Conservation (phyloP, 345 rosid genomes). For the Eucalyptus shirleyi region DNA sequence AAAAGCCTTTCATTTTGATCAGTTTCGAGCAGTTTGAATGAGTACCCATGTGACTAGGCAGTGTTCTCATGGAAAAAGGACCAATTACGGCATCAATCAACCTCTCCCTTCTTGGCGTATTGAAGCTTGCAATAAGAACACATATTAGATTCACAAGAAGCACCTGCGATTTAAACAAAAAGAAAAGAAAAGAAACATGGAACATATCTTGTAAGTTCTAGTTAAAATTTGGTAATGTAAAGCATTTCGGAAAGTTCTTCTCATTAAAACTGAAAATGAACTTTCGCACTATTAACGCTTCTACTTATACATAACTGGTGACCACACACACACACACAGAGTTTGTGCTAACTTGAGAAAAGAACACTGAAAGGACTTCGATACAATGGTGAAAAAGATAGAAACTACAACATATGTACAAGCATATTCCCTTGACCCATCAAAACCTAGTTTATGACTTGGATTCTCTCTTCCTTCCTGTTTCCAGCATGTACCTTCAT, state of each 20-base stretch:
- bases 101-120: not conserved
- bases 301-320: not conserved
- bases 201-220: not conserved
- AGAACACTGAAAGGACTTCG: not conserved
- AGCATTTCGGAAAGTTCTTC: not conserved
- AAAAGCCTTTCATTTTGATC: not conserved
- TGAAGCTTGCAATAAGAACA: not conserved
- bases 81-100: not conserved
- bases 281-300: not conserved
- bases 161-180: not conserved
- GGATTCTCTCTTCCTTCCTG: not conserved
- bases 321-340: not conserved
- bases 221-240: not conserved
- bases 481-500: not conserved
- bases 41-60: not conserved
- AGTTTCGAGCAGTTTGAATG: not conserved
- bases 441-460: not conserved
- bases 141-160: not conserved
- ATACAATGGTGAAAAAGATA: not conserved
- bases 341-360: not conserved
- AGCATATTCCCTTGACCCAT: not conserved
- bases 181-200: not conserved
- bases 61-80: not conserved
- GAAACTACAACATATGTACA: not conserved
- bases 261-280: not conserved